Evolutionary conservation across 2,329 filamentous ascomycete genomes (phyloP), one percentile per base, ranked within the genome.

Genomic region (Plenodomus lindquistii): DNA sequence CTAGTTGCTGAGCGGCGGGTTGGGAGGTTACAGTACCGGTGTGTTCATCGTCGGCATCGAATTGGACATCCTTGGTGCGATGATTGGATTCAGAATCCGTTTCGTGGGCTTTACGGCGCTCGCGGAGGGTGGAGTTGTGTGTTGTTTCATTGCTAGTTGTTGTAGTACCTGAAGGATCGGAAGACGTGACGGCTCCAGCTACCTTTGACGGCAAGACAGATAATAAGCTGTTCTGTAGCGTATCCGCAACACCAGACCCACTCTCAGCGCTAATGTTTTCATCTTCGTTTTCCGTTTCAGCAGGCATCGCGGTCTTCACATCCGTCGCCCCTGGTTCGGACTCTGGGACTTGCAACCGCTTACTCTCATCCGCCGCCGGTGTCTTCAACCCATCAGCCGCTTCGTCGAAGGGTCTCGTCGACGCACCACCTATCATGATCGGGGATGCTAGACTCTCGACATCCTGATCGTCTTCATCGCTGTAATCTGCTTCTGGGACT

Each of bases 371-470:
- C 11, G 57, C 40, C 17, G 55, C 40, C 2, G 58, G 52, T 16
- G 55, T 60, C 18, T 48, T 53, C 37, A 50, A 44, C 3, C 54
- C 50, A 21, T 60, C 56, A 20, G 47, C 39, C n/a, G 54, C 55
- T 2, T 36, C 45, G 11, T 35, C 19, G 11, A 42, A 6, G 18
- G 43, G 31, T 8, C 50, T 49, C 16, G 40, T 18, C 39, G 41
- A 35, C 13, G 27, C 31, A 15, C 29, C 29, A n/a, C 52, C 48
- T 22, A 62, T 57, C 35, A 46, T 43, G 11, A 62, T 37, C 2
- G 62, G 62, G 18, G 62, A 65, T 29, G 56, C 50, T 20, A 62
- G 36, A 43, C 55, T 58, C 7, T 62, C 59, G 16, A 52, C 38
- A 18, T 54, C 52, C 27, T 59, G 53, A 0, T 62, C 55, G 6